Conservation (phyloP, 2,329 filamentous ascomycete species). For the Neobulgaria alba region DNA sequence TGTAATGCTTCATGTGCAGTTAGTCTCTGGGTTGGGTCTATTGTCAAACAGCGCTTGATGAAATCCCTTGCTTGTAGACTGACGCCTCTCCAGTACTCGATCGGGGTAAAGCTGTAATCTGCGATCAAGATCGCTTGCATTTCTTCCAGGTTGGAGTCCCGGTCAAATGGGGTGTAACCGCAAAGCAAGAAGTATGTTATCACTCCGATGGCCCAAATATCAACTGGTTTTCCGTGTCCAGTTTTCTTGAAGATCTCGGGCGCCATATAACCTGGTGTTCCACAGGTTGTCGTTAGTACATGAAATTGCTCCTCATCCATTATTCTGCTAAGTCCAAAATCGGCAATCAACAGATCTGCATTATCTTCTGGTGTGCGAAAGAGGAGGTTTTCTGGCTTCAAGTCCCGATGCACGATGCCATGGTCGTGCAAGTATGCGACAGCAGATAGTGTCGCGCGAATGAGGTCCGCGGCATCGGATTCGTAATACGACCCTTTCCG, state of each 20-base stretch:
- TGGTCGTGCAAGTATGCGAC: conserved; percentile 98
- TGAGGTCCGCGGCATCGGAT: conserved; percentile 89
- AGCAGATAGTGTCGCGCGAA: conserved; percentile 90
- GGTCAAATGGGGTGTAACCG: conserved; percentile 96
- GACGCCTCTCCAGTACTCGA: conserved; percentile 95
- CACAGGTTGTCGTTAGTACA: conserved; percentile 93
- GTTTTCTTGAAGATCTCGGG: conserved; percentile 99
- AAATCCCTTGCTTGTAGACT: conserved; percentile 82
- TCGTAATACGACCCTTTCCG: conserved; percentile 98
- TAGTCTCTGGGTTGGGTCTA: conserved; percentile 80
- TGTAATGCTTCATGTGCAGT: conserved; percentile 74
- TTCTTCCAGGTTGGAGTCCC: conserved; percentile 94
- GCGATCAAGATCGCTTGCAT: conserved; percentile 98
- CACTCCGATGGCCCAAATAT: conserved; percentile 96
- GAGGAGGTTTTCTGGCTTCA: conserved; percentile 94
- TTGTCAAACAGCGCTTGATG: conserved; percentile 82
- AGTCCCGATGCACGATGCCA: conserved; percentile 93
- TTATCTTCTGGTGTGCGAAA: conserved; percentile 98
- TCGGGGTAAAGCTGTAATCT: conserved; percentile 89
- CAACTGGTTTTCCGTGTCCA: conserved; percentile 94
- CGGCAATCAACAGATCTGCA: conserved; percentile 90
- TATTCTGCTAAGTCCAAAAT: conserved; percentile 91
- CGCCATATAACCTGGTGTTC: conserved; percentile 97
- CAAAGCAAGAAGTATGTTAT: conserved; percentile 98
- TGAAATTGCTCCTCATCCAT: conserved; percentile 99